Conservation (phyloP, 306 rosid genomes). For the Citrullus colocynthis region DNA sequence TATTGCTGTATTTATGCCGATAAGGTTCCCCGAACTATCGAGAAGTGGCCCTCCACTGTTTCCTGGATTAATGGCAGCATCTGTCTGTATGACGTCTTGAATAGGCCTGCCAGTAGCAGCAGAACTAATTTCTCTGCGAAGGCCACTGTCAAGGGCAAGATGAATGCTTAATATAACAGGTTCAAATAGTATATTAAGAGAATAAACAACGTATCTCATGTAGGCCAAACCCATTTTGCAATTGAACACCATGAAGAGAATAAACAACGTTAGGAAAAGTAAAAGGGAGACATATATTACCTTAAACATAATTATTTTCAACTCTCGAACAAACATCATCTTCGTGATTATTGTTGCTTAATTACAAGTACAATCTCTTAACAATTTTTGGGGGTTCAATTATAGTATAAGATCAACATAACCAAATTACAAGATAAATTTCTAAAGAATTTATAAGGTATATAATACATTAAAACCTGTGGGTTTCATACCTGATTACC, state of each 20-base stretch:
- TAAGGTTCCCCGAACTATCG: conserved; percentile 91
- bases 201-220: neutral
- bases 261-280: neutral
- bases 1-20: conserved; percentile 93
- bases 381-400: neutral
- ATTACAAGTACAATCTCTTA: neutral
- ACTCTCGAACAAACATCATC: neutral
- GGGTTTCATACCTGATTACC: conserved; percentile 62
- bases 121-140: conserved; percentile 96
- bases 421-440: neutral
- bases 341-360: neutral
- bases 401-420: neutral
- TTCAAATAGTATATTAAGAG: neutral
- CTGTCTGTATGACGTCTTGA: conserved; percentile 99
- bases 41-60: conserved; percentile 99
- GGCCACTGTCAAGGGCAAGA: conserved; percentile 46
- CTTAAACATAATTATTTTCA: neutral
- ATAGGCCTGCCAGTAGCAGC: conserved; percentile 99
- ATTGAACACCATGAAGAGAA: neutral
- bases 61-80: conserved; percentile 99
- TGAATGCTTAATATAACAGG: neutral
- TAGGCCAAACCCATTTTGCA: neutral
- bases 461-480: neutral
- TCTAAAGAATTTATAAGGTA: neutral
- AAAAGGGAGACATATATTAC: neutral